Evolutionary conservation across 2,329 filamentous ascomycete genomes (phyloP).

Genomic region (Beauveria bassiana): DNA sequence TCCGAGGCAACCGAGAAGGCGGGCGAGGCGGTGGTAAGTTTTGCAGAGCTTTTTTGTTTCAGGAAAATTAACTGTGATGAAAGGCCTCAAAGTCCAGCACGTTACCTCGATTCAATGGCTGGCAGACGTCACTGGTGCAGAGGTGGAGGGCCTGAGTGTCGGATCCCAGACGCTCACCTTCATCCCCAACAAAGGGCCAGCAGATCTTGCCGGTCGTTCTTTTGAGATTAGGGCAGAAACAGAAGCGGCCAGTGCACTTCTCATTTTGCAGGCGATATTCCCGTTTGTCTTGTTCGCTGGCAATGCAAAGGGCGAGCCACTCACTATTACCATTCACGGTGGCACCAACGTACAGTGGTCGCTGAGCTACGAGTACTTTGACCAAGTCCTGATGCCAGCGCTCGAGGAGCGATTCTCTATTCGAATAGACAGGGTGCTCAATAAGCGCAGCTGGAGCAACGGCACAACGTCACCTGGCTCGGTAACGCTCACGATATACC

Average conservation of each 20-base stretch:
- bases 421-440: conserved; percentile 35
- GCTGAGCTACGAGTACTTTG: conserved; percentile 53
- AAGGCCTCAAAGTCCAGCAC: conserved; percentile 55
- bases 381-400: conserved; percentile 51
- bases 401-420: conserved; percentile 44
- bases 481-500: conserved; percentile 34
- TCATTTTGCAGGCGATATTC: conserved; percentile 53
- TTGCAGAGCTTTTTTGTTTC: not conserved
- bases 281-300: conserved; percentile 50
- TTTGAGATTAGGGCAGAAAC: conserved; percentile 44
- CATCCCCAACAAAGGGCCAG: conserved; percentile 31
- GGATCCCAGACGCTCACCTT: conserved; percentile 46
- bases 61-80: not conserved
- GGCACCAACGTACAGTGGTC: conserved; percentile 54
- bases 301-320: conserved; percentile 32
- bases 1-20: conserved; percentile 45
- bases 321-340: conserved; percentile 45
- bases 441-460: conserved; percentile 42
- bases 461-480: conserved; percentile 35
- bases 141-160: conserved; percentile 41
- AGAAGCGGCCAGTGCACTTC: conserved; percentile 43
- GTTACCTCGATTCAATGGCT: conserved; percentile 48
- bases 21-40: conserved; percentile 21
- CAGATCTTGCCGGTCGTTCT: conserved; percentile 31
- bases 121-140: conserved; percentile 41